Evolutionary conservation across 2,329 filamentous ascomycete species (phyloP), one percentile per base, ranked within the genome.

Genomic region (Calonectria naviculata): DNA sequence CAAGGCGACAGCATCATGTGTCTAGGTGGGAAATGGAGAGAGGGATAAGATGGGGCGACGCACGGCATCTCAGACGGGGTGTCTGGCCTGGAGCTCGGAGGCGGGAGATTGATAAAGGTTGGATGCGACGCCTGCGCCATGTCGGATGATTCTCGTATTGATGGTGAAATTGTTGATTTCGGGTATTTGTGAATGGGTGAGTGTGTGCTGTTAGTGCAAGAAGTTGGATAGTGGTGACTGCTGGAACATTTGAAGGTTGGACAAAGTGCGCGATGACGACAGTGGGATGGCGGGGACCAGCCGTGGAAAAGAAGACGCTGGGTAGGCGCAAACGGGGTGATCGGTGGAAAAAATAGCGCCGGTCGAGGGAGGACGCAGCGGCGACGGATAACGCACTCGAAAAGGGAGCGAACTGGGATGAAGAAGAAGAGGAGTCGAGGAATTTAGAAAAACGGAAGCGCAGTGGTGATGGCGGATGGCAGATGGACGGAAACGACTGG

Each of bases 41-140:
- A 52, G 44, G 54, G 10, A 21, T 44, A 42, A 34, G n/a, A 70
- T 26, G 38, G 56, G 41, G 56, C 36, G 52, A 88, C 93, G 86
- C 89, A 97, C 94, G 95, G 95, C 85, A 94, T 93, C 79, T 98
- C 95, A 65, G 93, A 95, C 36, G 95, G 95, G 26, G 95, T 98
- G 74, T 94, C 93, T 66, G 94, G 93, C 73, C 94, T 93, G 41
- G 94, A 95, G 24, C 93, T 91, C 68, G 94, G 93, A 72, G 94
- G 94, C 52, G 95, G 95, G 71, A 97, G 89, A 81, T 95, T 95
- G 87, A 96, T 95, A 73, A 96, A 85, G 71, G 93, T 95, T 26
- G 92, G 93, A 75, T 84, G 83, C 64, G 81, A 81, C 76, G 79
- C 81, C 74, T 85, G 84, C 78, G 84, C 81, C 84, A 85, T 85